Percentiles rank a stretch among this genome's conserved stretches.
Evolutionary conservation across 2,329 filamentous ascomycete species (phyloP).

Genomic region (Fusarium keratoplasticum): DNA sequence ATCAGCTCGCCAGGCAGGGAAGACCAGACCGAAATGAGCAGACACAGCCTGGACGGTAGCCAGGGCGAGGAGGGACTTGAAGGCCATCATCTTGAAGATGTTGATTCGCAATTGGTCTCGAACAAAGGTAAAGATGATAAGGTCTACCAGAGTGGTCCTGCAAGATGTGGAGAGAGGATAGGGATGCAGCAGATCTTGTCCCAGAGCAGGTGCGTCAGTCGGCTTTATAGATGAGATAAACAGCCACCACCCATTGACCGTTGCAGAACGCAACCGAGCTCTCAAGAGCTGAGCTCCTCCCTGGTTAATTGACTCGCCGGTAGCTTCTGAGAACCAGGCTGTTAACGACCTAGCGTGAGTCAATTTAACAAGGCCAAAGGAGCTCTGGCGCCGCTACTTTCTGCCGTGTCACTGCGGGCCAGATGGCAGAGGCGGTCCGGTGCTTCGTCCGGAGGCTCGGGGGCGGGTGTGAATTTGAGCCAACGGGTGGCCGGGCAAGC

Average conservation of each 20-base stretch:
- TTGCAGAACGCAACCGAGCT: conserved; percentile 15
- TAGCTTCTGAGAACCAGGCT: conserved; percentile 11
- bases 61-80: conserved; percentile 49
- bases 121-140: conserved; percentile 1
- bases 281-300: not conserved
- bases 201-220: conserved; percentile 4
- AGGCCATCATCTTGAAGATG: conserved; percentile 43
- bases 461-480: conserved; percentile 24
- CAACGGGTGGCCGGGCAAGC: conserved; percentile 20
- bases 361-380: conserved; percentile 30
- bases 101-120: not conserved
- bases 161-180: not conserved
- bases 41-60: conserved; percentile 52
- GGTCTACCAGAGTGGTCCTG: not conserved
- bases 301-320: conserved; percentile 6
- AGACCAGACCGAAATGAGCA: conserved; percentile 62
- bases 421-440: conserved; percentile 9
- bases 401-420: conserved; percentile 16
- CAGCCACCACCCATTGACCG: conserved; percentile 1
- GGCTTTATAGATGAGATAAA: conserved; percentile 30
- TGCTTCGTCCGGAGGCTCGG: conserved; percentile 28
- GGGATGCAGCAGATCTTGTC: not conserved
- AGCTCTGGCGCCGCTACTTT: conserved; percentile 1
- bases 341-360: conserved; percentile 33
- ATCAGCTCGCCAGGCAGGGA: conserved; percentile 62